Evolutionary conservation across 129 eudicot species (phyloP).

Genomic region (Centella asiatica): DNA sequence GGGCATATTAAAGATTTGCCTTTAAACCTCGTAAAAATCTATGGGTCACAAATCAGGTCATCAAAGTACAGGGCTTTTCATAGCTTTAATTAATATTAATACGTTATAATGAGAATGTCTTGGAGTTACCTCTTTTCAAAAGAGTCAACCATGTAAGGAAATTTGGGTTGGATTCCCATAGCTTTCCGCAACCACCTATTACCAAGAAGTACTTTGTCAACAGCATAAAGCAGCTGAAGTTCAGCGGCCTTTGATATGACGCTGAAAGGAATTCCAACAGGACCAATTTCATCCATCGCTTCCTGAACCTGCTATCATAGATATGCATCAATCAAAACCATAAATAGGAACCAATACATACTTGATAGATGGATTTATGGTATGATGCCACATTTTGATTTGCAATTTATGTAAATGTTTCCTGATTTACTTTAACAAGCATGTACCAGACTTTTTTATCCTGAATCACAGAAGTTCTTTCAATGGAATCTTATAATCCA

Average conservation of each 20-base stretch:
- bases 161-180: conserved; percentile 90
- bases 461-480: neutral
- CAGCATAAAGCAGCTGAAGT: conserved; percentile 59
- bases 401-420: neutral
- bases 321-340: conserved; percentile 15
- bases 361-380: conserved; percentile 1
- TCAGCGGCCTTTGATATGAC: conserved; percentile 75
- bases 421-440: neutral
- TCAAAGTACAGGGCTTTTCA: neutral
- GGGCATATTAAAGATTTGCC: too few relatives aligned
- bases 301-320: conserved; percentile 66
- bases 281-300: conserved; percentile 76
- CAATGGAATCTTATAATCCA: neutral
- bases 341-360: neutral
- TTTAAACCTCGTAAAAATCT: too few relatives aligned
- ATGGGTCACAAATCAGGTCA: too few relatives aligned
- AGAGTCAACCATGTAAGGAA: conserved; percentile 86
- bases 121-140: conserved; percentile 72
- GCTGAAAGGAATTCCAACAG: conserved; percentile 65
- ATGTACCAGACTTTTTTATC: neutral
- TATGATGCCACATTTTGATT: neutral
- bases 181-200: conserved; percentile 92
- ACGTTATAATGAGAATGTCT: neutral
- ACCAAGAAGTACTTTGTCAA: conserved; percentile 81
- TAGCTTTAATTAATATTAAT: neutral